Evolutionary conservation across 305 asterid species (phyloP).

Genomic region (Fraxinus baroniana): DNA sequence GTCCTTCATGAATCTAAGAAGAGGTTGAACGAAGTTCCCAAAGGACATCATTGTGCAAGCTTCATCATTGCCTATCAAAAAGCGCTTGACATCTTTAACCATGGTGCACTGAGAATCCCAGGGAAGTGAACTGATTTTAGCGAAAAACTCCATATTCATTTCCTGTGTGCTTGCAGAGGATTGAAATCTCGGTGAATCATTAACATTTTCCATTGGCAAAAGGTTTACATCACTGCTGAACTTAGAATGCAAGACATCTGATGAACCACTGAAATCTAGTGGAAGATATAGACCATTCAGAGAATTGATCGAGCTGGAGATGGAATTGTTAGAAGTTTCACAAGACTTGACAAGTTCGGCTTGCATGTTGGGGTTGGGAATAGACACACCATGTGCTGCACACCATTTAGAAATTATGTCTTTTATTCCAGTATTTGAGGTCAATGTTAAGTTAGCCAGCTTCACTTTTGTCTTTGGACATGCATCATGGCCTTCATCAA

Average conservation of each 20-base stretch:
- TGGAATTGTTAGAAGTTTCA: constrained; percentile 58
- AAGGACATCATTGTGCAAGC: constrained; percentile 33
- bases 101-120: constrained; percentile 63
- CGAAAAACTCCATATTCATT: constrained; percentile 33
- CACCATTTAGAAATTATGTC: constrained; percentile 44
- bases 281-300: constrained; percentile 61
- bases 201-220: not conserved
- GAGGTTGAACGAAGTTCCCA: constrained; percentile 33
- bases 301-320: constrained; percentile 67
- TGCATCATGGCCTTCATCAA: constrained; percentile 46
- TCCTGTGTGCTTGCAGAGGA: constrained; percentile 18
- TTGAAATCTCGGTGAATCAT: constrained; percentile 16
- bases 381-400: constrained; percentile 23
- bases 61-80: constrained; percentile 35
- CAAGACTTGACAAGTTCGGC: constrained; percentile 26
- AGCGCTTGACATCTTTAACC: constrained; percentile 44
- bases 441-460: constrained; percentile 34
- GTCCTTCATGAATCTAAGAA: constrained; percentile 57
- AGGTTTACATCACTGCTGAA: constrained; percentile 1
- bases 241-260: constrained; percentile 28
- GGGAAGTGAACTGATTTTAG: constrained; percentile 50
- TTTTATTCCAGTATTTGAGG: constrained; percentile 44
- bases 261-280: constrained; percentile 51
- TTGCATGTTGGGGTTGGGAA: constrained; percentile 39
- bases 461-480: constrained; percentile 46